phyloP scores from a whole-genome alignment of 176 grass and related monocot species.

The Alloteropsis semialata region DNA sequence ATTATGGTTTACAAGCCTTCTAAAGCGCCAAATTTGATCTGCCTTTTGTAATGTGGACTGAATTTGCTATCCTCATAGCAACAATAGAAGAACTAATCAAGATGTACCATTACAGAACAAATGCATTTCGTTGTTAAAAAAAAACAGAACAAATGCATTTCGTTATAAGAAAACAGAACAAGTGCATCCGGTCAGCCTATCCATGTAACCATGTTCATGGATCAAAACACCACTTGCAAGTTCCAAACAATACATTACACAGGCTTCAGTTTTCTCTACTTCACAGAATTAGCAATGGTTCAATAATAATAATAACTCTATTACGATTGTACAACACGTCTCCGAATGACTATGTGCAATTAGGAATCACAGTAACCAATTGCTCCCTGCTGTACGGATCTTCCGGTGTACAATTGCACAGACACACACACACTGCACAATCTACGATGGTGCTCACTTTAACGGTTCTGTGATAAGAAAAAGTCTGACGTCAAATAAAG shows the following conservation, averaged over 20 bases:
- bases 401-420: neutral
- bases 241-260: neutral
- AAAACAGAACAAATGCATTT: no score
- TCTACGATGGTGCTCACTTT: neutral
- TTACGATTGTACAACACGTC: neutral
- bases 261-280: neutral
- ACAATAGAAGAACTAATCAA: no score
- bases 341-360: neutral
- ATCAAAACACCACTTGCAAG: neutral
- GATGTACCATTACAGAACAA: no score
- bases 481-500: neutral
- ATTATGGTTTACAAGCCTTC: no score
- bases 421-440: neutral
- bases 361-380: neutral
- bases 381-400: neutral
- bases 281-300: neutral
- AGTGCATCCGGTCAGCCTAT: no score
- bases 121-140: no score
- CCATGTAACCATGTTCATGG: no score
- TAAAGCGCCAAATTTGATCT: no score
- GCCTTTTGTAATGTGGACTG: neutral
- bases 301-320: neutral
- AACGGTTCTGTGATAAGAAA: neutral
- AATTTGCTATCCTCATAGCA: neutral
- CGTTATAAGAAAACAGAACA: no score